phyloP scores from a whole-genome alignment of 257 asterid genomes.

The Nicotiana obtusifolia region DNA sequence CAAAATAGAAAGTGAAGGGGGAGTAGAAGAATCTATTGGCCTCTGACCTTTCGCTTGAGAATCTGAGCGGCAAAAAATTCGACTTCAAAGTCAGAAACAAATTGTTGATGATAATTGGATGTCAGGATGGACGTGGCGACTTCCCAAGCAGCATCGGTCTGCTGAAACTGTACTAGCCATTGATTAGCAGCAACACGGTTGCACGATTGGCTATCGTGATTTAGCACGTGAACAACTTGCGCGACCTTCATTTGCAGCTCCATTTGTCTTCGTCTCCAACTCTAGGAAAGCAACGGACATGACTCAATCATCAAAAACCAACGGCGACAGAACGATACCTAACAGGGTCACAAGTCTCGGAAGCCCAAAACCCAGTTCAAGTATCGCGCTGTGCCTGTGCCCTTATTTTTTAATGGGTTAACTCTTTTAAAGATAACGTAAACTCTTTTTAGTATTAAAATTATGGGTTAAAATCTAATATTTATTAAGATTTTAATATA shows the following conservation, averaged over 20 bases:
- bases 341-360: background rate
- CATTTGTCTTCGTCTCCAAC: conserved; percentile 23
- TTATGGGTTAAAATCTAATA: no score
- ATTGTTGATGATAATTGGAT: conserved; percentile 38
- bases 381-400: background rate
- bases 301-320: conserved; percentile 15
- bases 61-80: conserved; percentile 90
- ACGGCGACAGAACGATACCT: conserved; percentile 13
- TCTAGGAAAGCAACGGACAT: conserved; percentile 15
- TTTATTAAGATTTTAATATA: no score
- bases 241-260: conserved; percentile 73
- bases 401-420: background rate
- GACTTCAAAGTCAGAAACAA: conserved; percentile 50
- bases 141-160: conserved; percentile 77
- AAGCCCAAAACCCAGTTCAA: background rate
- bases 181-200: conserved; percentile 93
- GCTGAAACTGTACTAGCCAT: conserved; percentile 92
- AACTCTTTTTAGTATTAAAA: no score
- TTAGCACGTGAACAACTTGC: conserved; percentile 80
- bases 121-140: conserved; percentile 79
- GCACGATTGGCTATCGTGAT: conserved; percentile 79
- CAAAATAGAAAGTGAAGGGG: background rate
- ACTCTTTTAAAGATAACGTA: no score
- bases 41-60: conserved; percentile 75
- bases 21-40: background rate